A percentile compares a stretch with the other conserved stretches of the same genome.
phyloP scores from a whole-genome alignment of 1,284 basidiomycete genomes.

The Marasmius tenuissimus region DNA sequence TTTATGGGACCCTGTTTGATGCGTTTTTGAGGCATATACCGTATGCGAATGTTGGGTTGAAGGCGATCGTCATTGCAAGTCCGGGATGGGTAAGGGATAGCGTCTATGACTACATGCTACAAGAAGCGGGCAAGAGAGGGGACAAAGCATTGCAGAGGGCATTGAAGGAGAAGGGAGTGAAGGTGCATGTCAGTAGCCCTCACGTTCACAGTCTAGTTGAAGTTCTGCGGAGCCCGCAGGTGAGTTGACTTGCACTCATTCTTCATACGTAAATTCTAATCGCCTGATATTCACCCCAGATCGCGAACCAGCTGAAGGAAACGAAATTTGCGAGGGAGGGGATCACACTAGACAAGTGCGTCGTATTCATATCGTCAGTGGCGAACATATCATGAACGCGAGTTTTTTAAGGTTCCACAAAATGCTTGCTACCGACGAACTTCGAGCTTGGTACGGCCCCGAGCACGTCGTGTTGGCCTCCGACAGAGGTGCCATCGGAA shows the following conservation, averaged over 20 bases:
- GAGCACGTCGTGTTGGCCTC: constrained; percentile 91
- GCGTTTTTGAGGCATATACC: constrained; percentile 91
- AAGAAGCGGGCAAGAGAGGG: constrained; percentile 77
- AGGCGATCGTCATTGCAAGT: constrained; percentile 93
- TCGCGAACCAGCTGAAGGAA: constrained; percentile 82
- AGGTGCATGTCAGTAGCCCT: constrained; percentile 89
- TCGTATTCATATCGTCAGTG: background rate
- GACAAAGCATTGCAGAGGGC: constrained; percentile 84
- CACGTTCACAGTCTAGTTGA: constrained; percentile 97
- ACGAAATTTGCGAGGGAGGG: constrained; percentile 98
- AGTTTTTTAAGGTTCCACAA: constrained; percentile 80
- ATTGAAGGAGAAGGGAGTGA: constrained; percentile 81
- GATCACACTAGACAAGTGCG: constrained; percentile 83
- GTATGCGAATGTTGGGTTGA: constrained; percentile 70
- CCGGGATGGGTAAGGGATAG: constrained; percentile 95
- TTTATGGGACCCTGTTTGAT: constrained; percentile 85
- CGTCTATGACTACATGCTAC: constrained; percentile 84
- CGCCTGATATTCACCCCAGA: constrained; percentile 37
- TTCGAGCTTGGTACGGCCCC: constrained; percentile 98
- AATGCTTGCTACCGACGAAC: constrained; percentile 92
- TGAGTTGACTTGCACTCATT: constrained; percentile 30
- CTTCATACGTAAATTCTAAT: constrained; percentile 5
- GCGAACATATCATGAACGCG: constrained; percentile 5
- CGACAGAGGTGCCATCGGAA: constrained; percentile 92
- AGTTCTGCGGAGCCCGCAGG: constrained; percentile 92